Conservation (phyloP, 306 rosid species). For the Trifolium dubium region DNA sequence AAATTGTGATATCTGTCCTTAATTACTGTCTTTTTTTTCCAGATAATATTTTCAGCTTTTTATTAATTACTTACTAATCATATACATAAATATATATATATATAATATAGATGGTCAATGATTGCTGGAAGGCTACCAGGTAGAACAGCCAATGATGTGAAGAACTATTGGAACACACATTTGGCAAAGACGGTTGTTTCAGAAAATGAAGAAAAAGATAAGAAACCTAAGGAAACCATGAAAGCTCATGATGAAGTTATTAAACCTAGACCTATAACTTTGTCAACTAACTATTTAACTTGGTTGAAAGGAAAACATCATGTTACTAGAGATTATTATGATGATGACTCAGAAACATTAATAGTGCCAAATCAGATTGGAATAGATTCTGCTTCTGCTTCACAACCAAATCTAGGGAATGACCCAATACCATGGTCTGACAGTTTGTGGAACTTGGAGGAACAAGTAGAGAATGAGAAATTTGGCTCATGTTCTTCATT, state of each 20-base stretch:
- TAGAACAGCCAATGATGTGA: conserved; percentile 2
- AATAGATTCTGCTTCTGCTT: too few relatives aligned
- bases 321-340: too few relatives aligned
- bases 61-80: too few relatives aligned
- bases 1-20: too few relatives aligned
- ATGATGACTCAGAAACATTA: too few relatives aligned
- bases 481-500: neutral
- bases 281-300: neutral
- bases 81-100: too few relatives aligned
- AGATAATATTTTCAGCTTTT: too few relatives aligned
- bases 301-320: neutral
- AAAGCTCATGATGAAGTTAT: conserved; percentile 2
- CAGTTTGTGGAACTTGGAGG: neutral
- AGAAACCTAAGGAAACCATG: neutral
- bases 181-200: neutral
- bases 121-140: neutral
- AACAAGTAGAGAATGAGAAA: neutral
- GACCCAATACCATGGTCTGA: neutral
- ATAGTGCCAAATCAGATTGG: too few relatives aligned
- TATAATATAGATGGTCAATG: conserved; percentile 8
- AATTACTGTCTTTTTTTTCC: too few relatives aligned
- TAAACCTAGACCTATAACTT: conserved; percentile 2
- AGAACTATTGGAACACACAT: conserved; percentile 8
- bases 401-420: too few relatives aligned
- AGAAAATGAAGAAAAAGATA: neutral